These are phyloP conservation scores for Rubroshorea leprosula DNA, from an alignment of 345 rosid species.

Conservation along the genomic window DNA sequence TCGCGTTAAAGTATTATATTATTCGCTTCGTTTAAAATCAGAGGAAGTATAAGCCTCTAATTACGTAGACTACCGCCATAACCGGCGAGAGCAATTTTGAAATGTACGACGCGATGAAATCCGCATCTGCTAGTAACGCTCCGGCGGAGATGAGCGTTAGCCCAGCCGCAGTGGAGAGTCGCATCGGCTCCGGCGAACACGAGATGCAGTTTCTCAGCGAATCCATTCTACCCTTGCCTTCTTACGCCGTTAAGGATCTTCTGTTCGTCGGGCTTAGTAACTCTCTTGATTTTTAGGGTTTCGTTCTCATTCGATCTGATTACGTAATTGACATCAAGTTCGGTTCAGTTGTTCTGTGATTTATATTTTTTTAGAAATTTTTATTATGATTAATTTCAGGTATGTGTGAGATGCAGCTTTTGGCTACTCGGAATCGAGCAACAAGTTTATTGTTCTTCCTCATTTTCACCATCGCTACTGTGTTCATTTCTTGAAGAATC, in stretches of 20 bases:
- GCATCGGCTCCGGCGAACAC: too few relatives aligned
- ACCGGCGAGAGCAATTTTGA: too few relatives aligned
- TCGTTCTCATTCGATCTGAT: background rate
- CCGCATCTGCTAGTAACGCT: too few relatives aligned
- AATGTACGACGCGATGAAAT: too few relatives aligned
- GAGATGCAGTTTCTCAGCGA: constrained; percentile 33
- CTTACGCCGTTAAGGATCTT: constrained; percentile 54
- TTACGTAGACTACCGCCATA: too few relatives aligned
- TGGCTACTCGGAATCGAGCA: constrained; percentile 50
- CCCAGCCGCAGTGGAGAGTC: too few relatives aligned
- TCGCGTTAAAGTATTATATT: too few relatives aligned
- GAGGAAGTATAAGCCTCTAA: too few relatives aligned
- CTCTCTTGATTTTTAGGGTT: background rate
- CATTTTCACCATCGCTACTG: constrained; percentile 27
- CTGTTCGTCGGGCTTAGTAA: constrained; percentile 45
- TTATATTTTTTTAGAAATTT: background rate
- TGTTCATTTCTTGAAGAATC: constrained; percentile 20
- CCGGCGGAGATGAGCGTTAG: too few relatives aligned
- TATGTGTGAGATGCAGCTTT: constrained; percentile 67
- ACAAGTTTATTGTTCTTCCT: constrained; percentile 23
- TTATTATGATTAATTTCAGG: constrained; percentile 34
- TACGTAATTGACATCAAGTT: background rate
- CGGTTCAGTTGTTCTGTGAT: background rate
- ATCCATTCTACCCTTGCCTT: constrained; percentile 48
- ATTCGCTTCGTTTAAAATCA: too few relatives aligned